Conservation (phyloP, 257 asterid genomes). For the Fraxinus anomala region DNA sequence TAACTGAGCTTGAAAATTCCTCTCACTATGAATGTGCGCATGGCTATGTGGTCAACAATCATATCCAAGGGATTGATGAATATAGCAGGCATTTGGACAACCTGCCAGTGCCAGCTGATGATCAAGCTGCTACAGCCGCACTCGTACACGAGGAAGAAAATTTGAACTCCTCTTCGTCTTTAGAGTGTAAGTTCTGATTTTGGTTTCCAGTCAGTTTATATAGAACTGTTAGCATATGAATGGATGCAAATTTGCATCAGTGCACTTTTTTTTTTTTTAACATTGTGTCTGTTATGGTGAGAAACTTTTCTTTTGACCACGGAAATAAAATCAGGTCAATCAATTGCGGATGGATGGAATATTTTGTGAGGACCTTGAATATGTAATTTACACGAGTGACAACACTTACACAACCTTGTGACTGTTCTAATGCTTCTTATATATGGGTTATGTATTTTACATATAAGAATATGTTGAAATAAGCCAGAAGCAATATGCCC, state of each 20-base stretch:
- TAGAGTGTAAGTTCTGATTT: slow-evolving; percentile 61
- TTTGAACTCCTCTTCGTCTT: slow-evolving; percentile 43
- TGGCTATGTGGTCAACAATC: slow-evolving; percentile 54
- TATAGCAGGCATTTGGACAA: slow-evolving; percentile 47
- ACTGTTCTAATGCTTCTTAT: not conserved
- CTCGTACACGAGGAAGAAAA: slow-evolving; percentile 44
- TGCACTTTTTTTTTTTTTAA: not conserved
- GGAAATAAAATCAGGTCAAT: not conserved
- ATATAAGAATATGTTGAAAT: too few relatives aligned
- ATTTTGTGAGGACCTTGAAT: too few relatives aligned
- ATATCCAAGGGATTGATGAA: slow-evolving; percentile 42
- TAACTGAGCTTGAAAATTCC: slow-evolving; percentile 42
- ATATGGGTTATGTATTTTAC: not conserved
- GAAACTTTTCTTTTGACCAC: not conserved
- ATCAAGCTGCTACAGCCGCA: slow-evolving; percentile 46
- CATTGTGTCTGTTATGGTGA: not conserved
- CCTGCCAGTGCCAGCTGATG: slow-evolving; percentile 41
- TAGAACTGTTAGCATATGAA: not conserved
- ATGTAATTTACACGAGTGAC: not conserved
- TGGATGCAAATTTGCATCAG: not conserved
- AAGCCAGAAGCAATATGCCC: not conserved
- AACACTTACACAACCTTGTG: not conserved
- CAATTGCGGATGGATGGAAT: not conserved
- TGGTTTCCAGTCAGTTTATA: not conserved
- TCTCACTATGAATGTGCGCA: slow-evolving; percentile 65